Evolutionary conservation across 2,329 filamentous ascomycete genomes (phyloP).

Genomic region (Penicillium sp.): DNA sequence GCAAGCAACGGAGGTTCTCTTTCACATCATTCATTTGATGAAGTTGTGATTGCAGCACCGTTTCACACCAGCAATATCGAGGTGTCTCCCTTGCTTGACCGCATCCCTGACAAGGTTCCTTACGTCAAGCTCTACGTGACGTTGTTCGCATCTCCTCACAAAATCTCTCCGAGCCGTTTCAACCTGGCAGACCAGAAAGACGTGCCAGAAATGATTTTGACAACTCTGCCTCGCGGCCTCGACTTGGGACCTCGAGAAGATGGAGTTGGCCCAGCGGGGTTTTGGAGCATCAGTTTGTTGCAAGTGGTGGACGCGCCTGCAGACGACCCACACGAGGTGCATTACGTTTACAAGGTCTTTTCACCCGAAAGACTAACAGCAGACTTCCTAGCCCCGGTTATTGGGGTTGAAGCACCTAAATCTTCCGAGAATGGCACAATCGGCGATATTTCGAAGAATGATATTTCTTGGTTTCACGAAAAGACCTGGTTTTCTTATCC

Average conservation of each 20-base stretch:
- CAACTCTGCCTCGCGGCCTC: constrained; percentile 64
- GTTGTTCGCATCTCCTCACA: constrained; percentile 73
- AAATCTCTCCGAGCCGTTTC: constrained; percentile 71
- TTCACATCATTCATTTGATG: constrained; percentile 57
- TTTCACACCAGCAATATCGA: constrained; percentile 73
- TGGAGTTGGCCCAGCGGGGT: constrained; percentile 68
- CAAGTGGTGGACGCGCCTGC: constrained; percentile 58
- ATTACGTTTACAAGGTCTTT: constrained; percentile 66
- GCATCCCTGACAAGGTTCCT: constrained; percentile 69
- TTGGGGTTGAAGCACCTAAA: constrained; percentile 39
- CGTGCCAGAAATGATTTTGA: constrained; percentile 73
- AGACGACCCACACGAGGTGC: constrained; percentile 25
- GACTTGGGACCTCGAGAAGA: constrained; percentile 35
- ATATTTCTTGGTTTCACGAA: constrained; percentile 72
- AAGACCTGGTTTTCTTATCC: constrained; percentile 84
- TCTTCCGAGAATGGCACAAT: constrained; percentile 25
- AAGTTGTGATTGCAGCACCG: constrained; percentile 77
- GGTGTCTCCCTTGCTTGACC: constrained; percentile 40
- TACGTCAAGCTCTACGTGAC: constrained; percentile 88
- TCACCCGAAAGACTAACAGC: constrained; percentile 49
- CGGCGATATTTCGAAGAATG: constrained; percentile 31
- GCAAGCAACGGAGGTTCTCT: constrained; percentile 20
- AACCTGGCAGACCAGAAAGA: constrained; percentile 50
- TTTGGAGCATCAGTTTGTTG: constrained; percentile 81
- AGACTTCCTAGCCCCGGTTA: constrained; percentile 46